Conservation (phyloP, 768 basidiomycete species). For the Trametes gibbosa region DNA sequence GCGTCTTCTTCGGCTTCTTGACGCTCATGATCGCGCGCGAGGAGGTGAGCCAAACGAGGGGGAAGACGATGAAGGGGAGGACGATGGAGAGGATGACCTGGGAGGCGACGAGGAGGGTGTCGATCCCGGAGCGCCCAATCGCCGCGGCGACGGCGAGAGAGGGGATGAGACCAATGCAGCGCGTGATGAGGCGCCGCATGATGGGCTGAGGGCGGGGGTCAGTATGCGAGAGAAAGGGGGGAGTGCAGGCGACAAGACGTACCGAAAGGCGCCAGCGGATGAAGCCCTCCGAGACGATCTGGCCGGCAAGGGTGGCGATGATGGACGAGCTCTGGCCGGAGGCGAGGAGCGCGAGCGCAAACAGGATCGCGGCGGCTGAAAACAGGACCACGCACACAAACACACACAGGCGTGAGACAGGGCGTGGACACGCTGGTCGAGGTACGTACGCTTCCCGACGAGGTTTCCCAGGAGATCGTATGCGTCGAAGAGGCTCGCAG, state of each 20-base stretch:
- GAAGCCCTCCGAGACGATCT: constrained; percentile 89
- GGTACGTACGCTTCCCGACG: constrained; percentile 58
- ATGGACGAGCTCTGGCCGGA: constrained; percentile 89
- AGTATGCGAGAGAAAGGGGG: constrained; percentile 9
- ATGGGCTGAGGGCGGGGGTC: constrained; percentile 48
- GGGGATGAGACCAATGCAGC: constrained; percentile 79
- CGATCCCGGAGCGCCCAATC: constrained; percentile 67
- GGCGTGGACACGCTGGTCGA: background rate
- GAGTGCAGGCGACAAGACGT: constrained; percentile 4
- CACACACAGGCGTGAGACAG: background rate
- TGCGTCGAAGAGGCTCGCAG: constrained; percentile 83
- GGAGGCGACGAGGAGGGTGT: constrained; percentile 76
- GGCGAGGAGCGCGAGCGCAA: constrained; percentile 81
- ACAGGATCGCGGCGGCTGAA: constrained; percentile 77
- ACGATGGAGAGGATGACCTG: constrained; percentile 85
- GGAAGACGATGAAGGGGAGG: constrained; percentile 83
- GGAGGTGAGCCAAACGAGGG: constrained; percentile 73
- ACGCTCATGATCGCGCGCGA: constrained; percentile 69
- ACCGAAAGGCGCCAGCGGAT: constrained; percentile 83
- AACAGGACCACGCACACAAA: background rate
- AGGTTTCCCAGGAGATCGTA: constrained; percentile 65
- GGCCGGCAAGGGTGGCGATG: constrained; percentile 87
- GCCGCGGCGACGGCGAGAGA: constrained; percentile 75
- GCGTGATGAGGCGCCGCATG: constrained; percentile 78
- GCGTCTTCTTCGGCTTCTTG: constrained; percentile 27